Evolutionary conservation across 805 yeast species (phyloP).

Genomic region (Saccharomycopsis malanga): DNA sequence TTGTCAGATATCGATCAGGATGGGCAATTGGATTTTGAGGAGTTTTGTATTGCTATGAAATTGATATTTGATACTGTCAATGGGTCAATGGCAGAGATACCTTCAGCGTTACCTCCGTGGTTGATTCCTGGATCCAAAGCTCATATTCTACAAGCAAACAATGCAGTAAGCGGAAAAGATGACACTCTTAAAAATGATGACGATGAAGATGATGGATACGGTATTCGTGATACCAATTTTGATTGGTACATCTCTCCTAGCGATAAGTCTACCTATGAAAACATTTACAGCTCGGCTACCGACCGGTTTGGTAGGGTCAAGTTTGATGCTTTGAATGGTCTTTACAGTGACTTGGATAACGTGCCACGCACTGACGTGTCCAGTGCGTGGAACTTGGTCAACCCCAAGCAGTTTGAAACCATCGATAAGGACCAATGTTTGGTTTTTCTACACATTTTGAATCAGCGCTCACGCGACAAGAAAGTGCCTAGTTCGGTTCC

Average conservation of each 20-base stretch:
- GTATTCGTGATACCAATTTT: constrained; percentile 56
- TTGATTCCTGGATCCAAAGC: constrained; percentile 84
- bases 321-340: constrained; percentile 60
- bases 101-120: constrained; percentile 80
- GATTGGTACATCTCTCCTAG: constrained; percentile 96
- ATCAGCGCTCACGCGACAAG: constrained; percentile 71
- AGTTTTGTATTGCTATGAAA: constrained; percentile 96
- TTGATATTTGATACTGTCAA: constrained; percentile 87
- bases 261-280: constrained; percentile 71
- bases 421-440: constrained; percentile 91
- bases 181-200: constrained; percentile 48
- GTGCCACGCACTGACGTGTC: constrained; percentile 82
- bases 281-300: constrained; percentile 63
- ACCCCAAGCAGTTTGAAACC: constrained; percentile 79
- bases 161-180: constrained; percentile 26
- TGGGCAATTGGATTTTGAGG: constrained; percentile 91
- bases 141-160: constrained; percentile 78
- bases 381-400: constrained; percentile 91
- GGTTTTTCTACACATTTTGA: constrained; percentile 83
- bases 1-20: constrained; percentile 89
- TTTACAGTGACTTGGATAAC: constrained; percentile 59
- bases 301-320: constrained; percentile 77
- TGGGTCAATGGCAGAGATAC: constrained; percentile 54
- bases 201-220: constrained; percentile 58
- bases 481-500: constrained; percentile 95